Evolutionary conservation across 164 flowering plant genomes (phyloP).

Genomic region (Stephania yunnanensis): DNA sequence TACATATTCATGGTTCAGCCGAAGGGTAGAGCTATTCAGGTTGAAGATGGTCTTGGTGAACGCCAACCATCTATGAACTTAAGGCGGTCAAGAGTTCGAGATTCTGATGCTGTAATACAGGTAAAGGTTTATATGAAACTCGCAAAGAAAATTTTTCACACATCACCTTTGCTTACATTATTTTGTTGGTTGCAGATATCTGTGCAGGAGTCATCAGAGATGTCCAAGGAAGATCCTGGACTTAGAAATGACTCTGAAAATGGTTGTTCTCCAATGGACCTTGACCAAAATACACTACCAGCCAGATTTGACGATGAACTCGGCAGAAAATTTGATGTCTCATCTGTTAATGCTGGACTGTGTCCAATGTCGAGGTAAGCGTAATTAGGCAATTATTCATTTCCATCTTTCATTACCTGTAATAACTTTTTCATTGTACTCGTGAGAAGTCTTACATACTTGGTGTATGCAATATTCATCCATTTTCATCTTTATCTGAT

Average conservation of each 20-base stretch:
- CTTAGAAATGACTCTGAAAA: slow-evolving; percentile 13
- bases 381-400: not conserved
- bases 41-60: slow-evolving; percentile 46
- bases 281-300: slow-evolving; percentile 9
- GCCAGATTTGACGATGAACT: slow-evolving; percentile 15
- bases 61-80: slow-evolving; percentile 47
- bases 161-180: not conserved
- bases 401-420: not conserved
- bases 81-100: slow-evolving; percentile 33
- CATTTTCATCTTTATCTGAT: too few relatives aligned
- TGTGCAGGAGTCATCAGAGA: slow-evolving; percentile 30
- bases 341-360: slow-evolving; percentile 12
- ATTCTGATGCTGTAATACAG: slow-evolving; percentile 71
- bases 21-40: slow-evolving; percentile 54
- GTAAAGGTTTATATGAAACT: slow-evolving; percentile 16
- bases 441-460: too few relatives aligned
- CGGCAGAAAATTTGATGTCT: slow-evolving; percentile 8
- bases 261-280: slow-evolving; percentile 15
- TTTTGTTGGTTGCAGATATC: slow-evolving; percentile 35
- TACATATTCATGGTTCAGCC: slow-evolving; percentile 28
- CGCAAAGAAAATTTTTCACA: not conserved
- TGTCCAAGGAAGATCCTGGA: slow-evolving; percentile 21
- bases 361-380: slow-evolving; percentile 12
- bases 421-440: not conserved
- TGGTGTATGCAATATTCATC: too few relatives aligned